Conservation (phyloP, 768 basidiomycete species). For the Kwoniella sp. region DNA sequence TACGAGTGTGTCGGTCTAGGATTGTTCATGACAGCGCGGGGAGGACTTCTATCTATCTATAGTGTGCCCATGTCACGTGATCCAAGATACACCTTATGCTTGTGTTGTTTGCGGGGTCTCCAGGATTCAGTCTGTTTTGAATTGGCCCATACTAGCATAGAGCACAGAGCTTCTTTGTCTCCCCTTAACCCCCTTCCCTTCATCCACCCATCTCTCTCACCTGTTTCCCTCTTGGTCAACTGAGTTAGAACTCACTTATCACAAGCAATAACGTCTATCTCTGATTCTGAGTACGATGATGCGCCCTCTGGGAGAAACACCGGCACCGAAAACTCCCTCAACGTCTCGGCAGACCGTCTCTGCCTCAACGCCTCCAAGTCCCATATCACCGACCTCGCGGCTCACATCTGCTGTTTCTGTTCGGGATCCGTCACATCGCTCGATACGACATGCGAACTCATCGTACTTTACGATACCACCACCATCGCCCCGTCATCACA, state of each 20-base stretch:
- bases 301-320: background rate
- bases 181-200: background rate
- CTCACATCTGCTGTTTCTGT: background rate
- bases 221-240: too few species aligned
- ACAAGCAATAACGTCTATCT: too few species aligned
- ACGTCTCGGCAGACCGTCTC: background rate
- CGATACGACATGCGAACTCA: constrained; percentile 1
- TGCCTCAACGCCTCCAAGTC: background rate
- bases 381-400: background rate
- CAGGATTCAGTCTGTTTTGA: background rate
- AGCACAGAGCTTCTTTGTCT: constrained; percentile 1
- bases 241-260: too few species aligned
- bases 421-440: background rate
- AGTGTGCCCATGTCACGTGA: too few species aligned
- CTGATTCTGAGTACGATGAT: background rate
- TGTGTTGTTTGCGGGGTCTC: constrained; percentile 17
- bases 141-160: background rate
- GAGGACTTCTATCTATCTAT: too few species aligned
- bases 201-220: too few species aligned
- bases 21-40: too few species aligned
- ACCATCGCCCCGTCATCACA: background rate
- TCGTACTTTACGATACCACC: constrained; percentile 7
- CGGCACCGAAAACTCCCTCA: background rate
- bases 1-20: too few species aligned
- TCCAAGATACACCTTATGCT: too few species aligned